A percentile compares a stretch with the other conserved stretches of the same genome.
Evolutionary conservation across 2,329 filamentous ascomycete genomes (phyloP).

Genomic region (Gaeumannomyces sp.): DNA sequence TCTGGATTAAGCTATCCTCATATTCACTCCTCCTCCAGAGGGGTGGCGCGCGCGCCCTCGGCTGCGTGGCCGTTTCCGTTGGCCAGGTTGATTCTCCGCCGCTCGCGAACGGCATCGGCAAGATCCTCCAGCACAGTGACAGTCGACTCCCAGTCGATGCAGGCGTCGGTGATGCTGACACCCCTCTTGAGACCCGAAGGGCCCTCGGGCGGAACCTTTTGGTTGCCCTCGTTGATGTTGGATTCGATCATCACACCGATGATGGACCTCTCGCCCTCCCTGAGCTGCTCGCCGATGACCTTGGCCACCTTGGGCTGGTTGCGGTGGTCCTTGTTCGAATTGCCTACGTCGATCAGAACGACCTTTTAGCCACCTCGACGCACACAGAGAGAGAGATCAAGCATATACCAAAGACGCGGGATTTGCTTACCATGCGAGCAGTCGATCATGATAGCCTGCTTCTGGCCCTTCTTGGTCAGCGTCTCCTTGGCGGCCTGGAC

Average conservation of each 20-base stretch:
- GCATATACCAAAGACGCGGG: not conserved
- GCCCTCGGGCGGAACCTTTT: constrained; percentile 82
- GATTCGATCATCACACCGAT: constrained; percentile 99
- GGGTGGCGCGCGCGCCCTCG: constrained; percentile 31
- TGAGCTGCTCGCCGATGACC: constrained; percentile 75
- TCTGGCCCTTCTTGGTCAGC: constrained; percentile 66
- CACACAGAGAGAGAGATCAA: too few relatives aligned
- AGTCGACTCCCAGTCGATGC: constrained; percentile 91
- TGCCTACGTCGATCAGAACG: constrained; percentile 48
- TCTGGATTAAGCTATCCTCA: not conserved
- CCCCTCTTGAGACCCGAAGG: constrained; percentile 74
- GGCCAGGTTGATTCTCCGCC: constrained; percentile 50
- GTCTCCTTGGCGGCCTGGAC: constrained; percentile 73
- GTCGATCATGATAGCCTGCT: constrained; percentile 86
- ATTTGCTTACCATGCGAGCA: constrained; percentile 84
- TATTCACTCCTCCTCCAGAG: constrained; percentile 43
- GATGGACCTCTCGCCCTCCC: constrained; percentile 79
- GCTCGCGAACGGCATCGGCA: constrained; percentile 72
- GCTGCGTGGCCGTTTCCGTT: constrained; percentile 23
- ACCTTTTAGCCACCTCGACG: constrained; percentile 12
- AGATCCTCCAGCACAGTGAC: constrained; percentile 72
- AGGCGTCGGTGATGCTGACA: constrained; percentile 94
- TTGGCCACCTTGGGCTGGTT: constrained; percentile 94
- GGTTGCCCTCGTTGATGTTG: constrained; percentile 86
- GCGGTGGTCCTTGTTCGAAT: constrained; percentile 94